phyloP scores from a whole-genome alignment of 179 eudicot species.

The Silene noctiflora region DNA sequence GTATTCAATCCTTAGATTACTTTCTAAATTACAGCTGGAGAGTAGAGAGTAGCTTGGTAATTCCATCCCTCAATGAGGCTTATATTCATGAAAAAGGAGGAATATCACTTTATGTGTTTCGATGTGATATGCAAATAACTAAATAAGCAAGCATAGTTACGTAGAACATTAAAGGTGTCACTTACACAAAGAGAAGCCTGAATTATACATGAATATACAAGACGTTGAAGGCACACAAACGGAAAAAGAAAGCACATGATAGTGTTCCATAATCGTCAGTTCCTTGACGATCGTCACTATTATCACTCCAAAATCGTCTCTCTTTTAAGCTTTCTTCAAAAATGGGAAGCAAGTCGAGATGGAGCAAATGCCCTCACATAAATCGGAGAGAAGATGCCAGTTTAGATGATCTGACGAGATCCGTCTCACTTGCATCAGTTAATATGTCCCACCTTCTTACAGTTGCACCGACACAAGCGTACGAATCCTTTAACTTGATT shows the following conservation, averaged over 20 bases:
- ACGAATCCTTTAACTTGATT: background rate
- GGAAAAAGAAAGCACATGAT: background rate
- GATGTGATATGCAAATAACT: too few species aligned
- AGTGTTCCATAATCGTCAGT: background rate
- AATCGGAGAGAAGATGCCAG: background rate
- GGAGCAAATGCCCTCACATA: background rate
- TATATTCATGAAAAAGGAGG: too few species aligned
- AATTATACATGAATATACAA: background rate
- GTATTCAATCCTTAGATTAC: too few species aligned
- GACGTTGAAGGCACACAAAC: background rate
- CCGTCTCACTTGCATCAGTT: background rate
- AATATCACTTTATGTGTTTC: too few species aligned
- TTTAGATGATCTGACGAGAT: background rate
- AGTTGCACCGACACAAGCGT: background rate
- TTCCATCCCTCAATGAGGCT: too few species aligned
- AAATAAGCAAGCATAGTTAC: too few species aligned
- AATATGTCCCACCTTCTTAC: too few species aligned
- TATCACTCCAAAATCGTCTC: too few species aligned
- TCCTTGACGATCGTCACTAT: background rate
- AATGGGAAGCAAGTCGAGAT: background rate
- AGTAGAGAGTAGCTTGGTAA: too few species aligned
- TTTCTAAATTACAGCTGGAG: too few species aligned
- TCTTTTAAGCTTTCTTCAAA: background rate
- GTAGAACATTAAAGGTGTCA: background rate
- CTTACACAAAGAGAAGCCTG: background rate